Conservation (phyloP, 2,329 filamentous ascomycete genomes). For the Exophiala alcalophila region DNA sequence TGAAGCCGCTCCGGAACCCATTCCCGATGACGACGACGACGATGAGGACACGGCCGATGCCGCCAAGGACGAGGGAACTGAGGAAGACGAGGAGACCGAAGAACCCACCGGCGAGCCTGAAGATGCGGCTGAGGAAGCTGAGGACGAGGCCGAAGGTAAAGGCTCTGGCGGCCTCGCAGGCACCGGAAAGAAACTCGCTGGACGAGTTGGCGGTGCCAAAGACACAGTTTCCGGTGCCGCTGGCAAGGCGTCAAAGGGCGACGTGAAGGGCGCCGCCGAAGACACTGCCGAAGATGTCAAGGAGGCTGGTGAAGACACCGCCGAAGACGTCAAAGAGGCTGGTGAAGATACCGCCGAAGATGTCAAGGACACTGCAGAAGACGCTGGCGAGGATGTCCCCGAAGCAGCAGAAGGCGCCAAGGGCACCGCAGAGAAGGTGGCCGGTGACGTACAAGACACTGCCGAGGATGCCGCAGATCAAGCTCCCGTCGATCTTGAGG, state of each 20-base stretch:
- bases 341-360: constrained; percentile 25
- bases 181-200: constrained; percentile 31
- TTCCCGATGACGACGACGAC: constrained; percentile 27
- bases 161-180: constrained; percentile 27
- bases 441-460: constrained; percentile 17
- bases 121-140: constrained; percentile 41
- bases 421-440: constrained; percentile 40
- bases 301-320: constrained; percentile 44
- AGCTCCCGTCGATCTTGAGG: constrained; percentile 35
- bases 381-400: constrained; percentile 35
- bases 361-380: constrained; percentile 17
- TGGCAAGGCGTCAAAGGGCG: constrained; percentile 26
- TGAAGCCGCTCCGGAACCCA: constrained; percentile 29
- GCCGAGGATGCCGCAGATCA: constrained; percentile 20
- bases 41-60: constrained; percentile 21
- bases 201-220: constrained; percentile 29
- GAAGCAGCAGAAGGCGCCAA: constrained; percentile 51
- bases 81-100: constrained; percentile 35
- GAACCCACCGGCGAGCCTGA: constrained; percentile 48
- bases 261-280: constrained; percentile 26
- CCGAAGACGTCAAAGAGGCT: constrained; percentile 15
- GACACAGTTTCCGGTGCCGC: constrained; percentile 30
- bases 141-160: constrained; percentile 32
- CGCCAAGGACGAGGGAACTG: constrained; percentile 25
- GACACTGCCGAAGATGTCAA: constrained; percentile 35